A percentile compares a stretch with the other conserved stretches of the same genome.
phyloP scores from a whole-genome alignment of 2,329 filamentous ascomycete species.

The Paracamarosporium sp. region DNA sequence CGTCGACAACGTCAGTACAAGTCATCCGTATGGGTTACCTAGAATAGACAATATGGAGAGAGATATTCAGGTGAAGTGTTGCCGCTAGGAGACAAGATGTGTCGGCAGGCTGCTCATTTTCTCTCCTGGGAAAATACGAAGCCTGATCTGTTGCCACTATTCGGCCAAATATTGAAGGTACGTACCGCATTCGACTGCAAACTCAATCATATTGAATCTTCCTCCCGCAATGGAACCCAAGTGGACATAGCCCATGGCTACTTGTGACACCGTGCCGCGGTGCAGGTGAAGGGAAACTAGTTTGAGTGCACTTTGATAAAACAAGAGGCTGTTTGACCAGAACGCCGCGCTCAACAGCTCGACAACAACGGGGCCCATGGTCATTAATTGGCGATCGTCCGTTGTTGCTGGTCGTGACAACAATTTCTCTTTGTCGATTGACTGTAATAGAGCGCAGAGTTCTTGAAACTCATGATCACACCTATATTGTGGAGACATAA shows the following conservation, averaged over 20 bases:
- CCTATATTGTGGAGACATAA: constrained; percentile 58
- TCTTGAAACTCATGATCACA: constrained; percentile 78
- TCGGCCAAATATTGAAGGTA: too few species aligned
- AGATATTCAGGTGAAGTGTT: too few species aligned
- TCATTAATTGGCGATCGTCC: constrained; percentile 63
- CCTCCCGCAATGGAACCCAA: constrained; percentile 71
- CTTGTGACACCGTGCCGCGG: constrained; percentile 71
- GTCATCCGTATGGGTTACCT: too few species aligned
- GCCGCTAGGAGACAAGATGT: too few species aligned
- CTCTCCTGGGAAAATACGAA: too few species aligned
- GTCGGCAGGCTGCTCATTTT: too few species aligned
- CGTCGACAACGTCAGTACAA: too few species aligned
- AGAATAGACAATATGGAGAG: too few species aligned
- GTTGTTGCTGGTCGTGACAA: constrained; percentile 41
- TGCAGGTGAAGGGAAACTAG: constrained; percentile 72
- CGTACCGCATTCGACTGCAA: constrained; percentile 72
- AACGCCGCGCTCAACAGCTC: constrained; percentile 74
- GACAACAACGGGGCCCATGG: constrained; percentile 72
- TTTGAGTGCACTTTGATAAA: constrained; percentile 72
- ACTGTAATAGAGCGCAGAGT: constrained; percentile 37
- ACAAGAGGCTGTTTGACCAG: constrained; percentile 75
- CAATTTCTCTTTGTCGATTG: constrained; percentile 60
- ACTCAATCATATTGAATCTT: constrained; percentile 73
- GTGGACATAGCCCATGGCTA: constrained; percentile 71
- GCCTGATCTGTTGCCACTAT: too few species aligned